Base-by-base conservation (phyloP, 768 basidiomycete genomes). In the Trichaptum fuscoviolaceum region DNA sequence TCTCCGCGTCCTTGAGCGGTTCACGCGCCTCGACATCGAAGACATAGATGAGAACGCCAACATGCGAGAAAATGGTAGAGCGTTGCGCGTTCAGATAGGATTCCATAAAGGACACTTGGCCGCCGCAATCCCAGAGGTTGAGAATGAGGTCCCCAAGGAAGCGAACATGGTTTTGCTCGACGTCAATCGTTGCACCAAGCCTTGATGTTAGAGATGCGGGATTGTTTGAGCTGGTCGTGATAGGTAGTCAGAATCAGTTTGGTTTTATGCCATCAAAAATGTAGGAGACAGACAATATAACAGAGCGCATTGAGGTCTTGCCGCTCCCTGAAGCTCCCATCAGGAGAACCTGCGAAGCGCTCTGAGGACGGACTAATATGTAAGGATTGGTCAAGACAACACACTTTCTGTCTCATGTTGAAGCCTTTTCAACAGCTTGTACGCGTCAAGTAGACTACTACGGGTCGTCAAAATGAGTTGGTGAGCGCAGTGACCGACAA, bases 51-150 rank as follows among this genome's bases (percentile, higher is more conserved):
- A 99, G 86, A 66, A 99, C 93, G 27, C 93, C 95, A 66, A 98
- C 97, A 73, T 98, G 93, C 72, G 92, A 88, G 80, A 99, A 99
- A 70, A 98, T 96, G 35, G 91, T 95, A n/a, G 89, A 84, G 67
- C 93, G 90, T 75, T 98, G 95, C 0, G 90, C 86, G 36, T 90
- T 89, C 66, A 99, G 90, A 78, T 98, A 99, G 30, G 92, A 91
- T 77, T 98, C 96, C 89, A 99, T 95, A 82, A 97, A 99, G 17
- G 95, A 87, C 75, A 97, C 95, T 77, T 99, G 97, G 8, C 97
- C 97, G 58, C 96, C 97, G 71, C 97, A 98, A 78, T 99, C 97
- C 96, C 96, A 98, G 6, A 98, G 83, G 74, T 96, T 96, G 76
- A 99, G 87, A 68, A 95, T 91, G 72, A 99, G 88, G 74, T 96